A percentile compares a stretch with the other conserved stretches of the same genome.
Evolutionary conservation across 1,284 basidiomycete genomes (phyloP).

Genomic region (Tilletia horrida): DNA sequence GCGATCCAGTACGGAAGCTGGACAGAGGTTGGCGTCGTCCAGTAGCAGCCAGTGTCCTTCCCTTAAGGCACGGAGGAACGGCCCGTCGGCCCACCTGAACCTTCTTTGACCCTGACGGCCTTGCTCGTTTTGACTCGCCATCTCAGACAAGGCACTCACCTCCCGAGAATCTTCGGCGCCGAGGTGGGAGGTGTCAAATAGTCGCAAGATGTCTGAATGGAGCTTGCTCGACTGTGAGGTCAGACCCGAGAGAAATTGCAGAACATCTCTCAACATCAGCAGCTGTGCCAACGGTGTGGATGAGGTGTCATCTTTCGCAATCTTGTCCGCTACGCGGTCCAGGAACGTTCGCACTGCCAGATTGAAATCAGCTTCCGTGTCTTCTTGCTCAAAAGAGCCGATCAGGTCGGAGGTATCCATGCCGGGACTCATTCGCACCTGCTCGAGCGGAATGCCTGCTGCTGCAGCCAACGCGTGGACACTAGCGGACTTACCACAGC

Average conservation of each 20-base stretch:
- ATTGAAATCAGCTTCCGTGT: constrained; percentile 29
- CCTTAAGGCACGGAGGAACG: constrained; percentile 82
- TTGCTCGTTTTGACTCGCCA: neutral
- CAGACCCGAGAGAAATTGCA: neutral
- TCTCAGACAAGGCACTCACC: neutral
- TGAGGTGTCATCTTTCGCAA: neutral
- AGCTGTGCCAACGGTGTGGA: neutral
- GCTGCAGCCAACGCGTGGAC: constrained; percentile 71
- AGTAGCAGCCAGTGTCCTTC: constrained; percentile 85
- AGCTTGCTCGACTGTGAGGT: too few species aligned
- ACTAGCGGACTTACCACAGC: constrained; percentile 76
- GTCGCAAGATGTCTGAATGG: neutral
- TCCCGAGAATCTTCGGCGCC: neutral
- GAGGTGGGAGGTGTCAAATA: too few species aligned
- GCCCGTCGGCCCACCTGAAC: constrained; percentile 95
- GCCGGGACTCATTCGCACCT: constrained; percentile 77
- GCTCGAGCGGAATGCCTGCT: constrained; percentile 68
- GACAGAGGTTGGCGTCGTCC: constrained; percentile 91
- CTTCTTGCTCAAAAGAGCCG: constrained; percentile 87
- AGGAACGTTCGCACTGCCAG: neutral
- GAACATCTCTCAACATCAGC: neutral
- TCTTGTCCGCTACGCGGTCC: neutral
- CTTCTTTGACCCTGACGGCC: neutral
- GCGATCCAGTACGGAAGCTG: constrained; percentile 89
- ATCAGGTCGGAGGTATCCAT: constrained; percentile 92